Base-by-base conservation (phyloP, 78 protist species). In the Dictyostelium brefeldianum region DNA sequence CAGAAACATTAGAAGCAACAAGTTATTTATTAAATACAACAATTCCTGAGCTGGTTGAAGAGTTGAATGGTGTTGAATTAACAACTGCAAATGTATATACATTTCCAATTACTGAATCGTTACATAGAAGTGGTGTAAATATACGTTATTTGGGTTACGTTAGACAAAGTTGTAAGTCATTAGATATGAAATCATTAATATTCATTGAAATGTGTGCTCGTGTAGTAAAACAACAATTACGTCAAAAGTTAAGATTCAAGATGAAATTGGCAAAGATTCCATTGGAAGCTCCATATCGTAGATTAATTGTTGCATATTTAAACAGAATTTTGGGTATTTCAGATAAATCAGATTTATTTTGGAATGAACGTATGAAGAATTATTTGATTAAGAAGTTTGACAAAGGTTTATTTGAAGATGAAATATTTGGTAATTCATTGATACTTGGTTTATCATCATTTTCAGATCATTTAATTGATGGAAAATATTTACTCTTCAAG, bases 131-230 rank as follows among this genome's bases (percentile, higher is more conserved):
- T 43, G 97, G 97, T 4, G 83, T 95, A 1, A 95, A 95, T 67
- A 48, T 73, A 14, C 17, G 97, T 18, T 90, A 90, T 41, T 71
- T 90, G 0, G 97, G 92, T 12, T 67, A 53, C 46, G 79, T 95
- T 6, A 12, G 97, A 47, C 89, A 57, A 15, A 27, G 8, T 22
- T 36, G 71, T 11, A 36, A 73, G 5, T 46, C 71, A 31, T 70
- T 94, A 5, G 92, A 89, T 70, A 89, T 81, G 81, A 81, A 89
- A 53, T 85, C 94, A 31, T 48, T 89, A 25, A 73, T 95, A 5
- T 80, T 95, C 53, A 80, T 95, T 14, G 97, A 95, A 51, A 95
- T 95, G 94, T 80, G 83, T 65, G 95, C 97, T 0, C 59, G 97
- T 29, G 94, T 82, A 1, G 59, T 95, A 56, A 95, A 95, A 27